Evolutionary conservation across 176 grass and related monocot genomes (phyloP).

Genomic region (Melocanna baccifera): DNA sequence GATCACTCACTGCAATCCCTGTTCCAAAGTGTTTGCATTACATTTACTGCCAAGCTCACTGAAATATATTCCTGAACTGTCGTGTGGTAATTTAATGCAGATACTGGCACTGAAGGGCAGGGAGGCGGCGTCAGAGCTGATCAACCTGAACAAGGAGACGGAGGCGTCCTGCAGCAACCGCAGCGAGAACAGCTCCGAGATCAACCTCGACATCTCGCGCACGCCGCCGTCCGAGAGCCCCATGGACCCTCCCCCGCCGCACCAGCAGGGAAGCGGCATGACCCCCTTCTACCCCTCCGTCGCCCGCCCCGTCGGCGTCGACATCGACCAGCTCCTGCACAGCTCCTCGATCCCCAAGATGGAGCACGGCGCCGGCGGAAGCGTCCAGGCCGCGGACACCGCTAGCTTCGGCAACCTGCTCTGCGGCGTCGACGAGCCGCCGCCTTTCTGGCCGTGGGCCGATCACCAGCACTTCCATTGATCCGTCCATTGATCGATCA

Average conservation of each 20-base stretch:
- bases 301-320: conserved; percentile 12
- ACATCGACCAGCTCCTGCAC: conserved; percentile 60
- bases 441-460: conserved; percentile 87
- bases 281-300: conserved; percentile 50
- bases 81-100: conserved; percentile 38
- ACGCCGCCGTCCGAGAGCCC: conserved; percentile 50
- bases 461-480: conserved; percentile 87
- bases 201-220: conserved; percentile 87
- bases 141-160: conserved; percentile 97
- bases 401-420: conserved; percentile 73
- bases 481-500: neutral
- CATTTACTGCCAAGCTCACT: neutral
- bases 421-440: conserved; percentile 79
- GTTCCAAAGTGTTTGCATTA: neutral
- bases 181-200: conserved; percentile 94
- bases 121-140: conserved; percentile 67
- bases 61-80: neutral
- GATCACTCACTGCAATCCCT: neutral
- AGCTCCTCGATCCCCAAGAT: conserved; percentile 47
- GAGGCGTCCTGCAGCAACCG: conserved; percentile 89
- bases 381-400: conserved; percentile 30
- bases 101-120: conserved; percentile 70
- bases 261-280: conserved; percentile 33
- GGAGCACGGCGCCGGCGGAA: conserved; percentile 39
- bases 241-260: conserved; percentile 29